Evolutionary conservation across 2,329 filamentous ascomycete species (phyloP).

Genomic region (Cryphonectria radicalis): DNA sequence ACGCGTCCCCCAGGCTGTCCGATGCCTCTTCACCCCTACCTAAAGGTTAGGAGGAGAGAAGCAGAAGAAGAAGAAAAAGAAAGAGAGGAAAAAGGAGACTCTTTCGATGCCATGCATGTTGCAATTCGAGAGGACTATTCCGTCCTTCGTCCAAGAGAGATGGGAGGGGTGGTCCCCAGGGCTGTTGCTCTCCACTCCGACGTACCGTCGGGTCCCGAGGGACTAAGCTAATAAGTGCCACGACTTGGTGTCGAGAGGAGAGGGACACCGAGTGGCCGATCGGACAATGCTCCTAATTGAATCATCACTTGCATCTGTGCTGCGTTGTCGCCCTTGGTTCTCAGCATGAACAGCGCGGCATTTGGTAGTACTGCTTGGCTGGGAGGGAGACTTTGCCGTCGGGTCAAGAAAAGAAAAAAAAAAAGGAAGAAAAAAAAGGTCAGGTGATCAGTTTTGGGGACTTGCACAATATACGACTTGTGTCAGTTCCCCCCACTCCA

Average conservation of each 20-base stretch:
- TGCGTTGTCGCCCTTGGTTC: not conserved
- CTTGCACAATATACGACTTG: slow-evolving; percentile 3
- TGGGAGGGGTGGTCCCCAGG: not conserved
- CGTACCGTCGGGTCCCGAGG: slow-evolving; percentile 17
- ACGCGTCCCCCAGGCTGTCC: not conserved
- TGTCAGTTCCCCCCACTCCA: not conserved
- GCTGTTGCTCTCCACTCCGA: not conserved
- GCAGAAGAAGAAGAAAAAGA: too few relatives aligned
- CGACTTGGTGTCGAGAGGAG: not conserved
- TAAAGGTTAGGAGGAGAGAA: too few relatives aligned
- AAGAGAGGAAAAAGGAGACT: not conserved
- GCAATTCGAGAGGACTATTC: slow-evolving; percentile 8
- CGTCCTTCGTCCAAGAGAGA: not conserved
- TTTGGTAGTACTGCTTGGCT: not conserved
- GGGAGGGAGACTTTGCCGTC: not conserved
- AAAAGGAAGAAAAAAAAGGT: not conserved
- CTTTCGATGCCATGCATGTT: not conserved
- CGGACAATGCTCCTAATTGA: not conserved
- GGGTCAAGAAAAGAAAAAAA: not conserved
- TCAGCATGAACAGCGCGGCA: not conserved
- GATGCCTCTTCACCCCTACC: not conserved
- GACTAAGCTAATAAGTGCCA: not conserved
- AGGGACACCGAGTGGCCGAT: not conserved
- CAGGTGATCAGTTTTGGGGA: slow-evolving; percentile 13
- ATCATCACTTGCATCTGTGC: not conserved